Evolutionary conservation across 2,329 filamentous ascomycete species (phyloP).

Genomic region (Sarocladium kiliense): DNA sequence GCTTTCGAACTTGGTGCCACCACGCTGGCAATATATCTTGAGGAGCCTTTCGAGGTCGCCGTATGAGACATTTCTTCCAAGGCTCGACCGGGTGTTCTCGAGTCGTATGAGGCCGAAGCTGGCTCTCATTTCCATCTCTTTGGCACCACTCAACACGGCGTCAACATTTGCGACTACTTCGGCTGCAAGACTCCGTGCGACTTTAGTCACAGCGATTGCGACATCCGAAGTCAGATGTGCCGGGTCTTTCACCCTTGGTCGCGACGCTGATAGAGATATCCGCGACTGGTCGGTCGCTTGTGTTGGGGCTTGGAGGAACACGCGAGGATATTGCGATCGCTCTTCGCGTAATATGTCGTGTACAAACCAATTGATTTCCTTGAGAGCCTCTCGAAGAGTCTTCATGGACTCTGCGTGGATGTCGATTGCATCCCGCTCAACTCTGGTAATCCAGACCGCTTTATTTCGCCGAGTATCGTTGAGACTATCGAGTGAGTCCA

Average conservation of each 20-base stretch:
- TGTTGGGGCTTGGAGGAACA: constrained; percentile 22
- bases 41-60: neutral
- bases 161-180: constrained; percentile 11
- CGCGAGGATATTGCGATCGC: constrained; percentile 17
- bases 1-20: neutral
- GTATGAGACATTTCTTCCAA: neutral
- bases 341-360: constrained; percentile 26
- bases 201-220: neutral
- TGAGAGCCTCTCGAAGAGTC: constrained; percentile 20
- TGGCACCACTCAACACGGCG: constrained; percentile 18
- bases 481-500: constrained; percentile 19
- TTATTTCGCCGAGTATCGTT: constrained; percentile 23
- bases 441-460: constrained; percentile 25
- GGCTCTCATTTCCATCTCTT: constrained; percentile 24
- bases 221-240: neutral
- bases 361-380: constrained; percentile 24
- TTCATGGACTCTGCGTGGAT: constrained; percentile 14
- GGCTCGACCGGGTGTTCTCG: neutral
- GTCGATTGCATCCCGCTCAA: constrained; percentile 15
- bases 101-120: constrained; percentile 22
- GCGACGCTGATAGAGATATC: neutral
- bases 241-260: neutral
- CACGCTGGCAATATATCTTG: neutral
- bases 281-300: constrained; percentile 10
- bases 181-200: neutral